Evolutionary conservation across 495 filamentous ascomycete genomes (phyloP), one percentile per base, ranked within the genome.

Genomic region (Articulospora tetracladia): DNA sequence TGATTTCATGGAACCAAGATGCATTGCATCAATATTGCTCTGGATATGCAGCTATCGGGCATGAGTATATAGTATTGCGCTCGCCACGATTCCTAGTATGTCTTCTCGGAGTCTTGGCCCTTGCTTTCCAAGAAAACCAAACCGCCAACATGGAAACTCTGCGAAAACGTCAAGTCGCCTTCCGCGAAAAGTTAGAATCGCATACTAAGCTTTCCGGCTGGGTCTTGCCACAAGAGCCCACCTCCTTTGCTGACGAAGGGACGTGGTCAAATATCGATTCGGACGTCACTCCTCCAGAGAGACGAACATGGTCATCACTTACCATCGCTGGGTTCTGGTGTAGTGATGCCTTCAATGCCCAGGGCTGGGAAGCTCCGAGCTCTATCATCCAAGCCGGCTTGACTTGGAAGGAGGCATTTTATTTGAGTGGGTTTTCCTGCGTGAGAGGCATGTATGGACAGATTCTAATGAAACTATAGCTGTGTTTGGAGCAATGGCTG

Each of bases 311-410:
- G 76, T 64, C 71, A 1, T 61, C 68, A 6, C 70, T 58, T 63
- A 73, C 73, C 30, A 64, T 77, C 26, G 66, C 76, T 25, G 76
- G 76, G 1, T 78, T 69, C 59, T 78, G 75, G 75, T 66, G 72
- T 55, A 69, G 66, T 20, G 75, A 78, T 66, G 67, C 70, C 23
- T 59, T 77, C 54, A 72, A 69, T 59, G 72, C 69, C 17, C 72
- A 73, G 49, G 61, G 65, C 27, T 73, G 73, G 73, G 70, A 72
- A 66, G 64, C 63, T n/a, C 68, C 71, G 17, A 65, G 65, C 36
- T 71, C 70, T 36, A 75, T 79, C 56, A 74, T 80, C 47, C 70
- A 75, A 25, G 68, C 75, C 26, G 78, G 78, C 27, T 63, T 80
- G 39, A 77, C 75, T 13, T 79, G 74, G 72, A 66, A 7, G 60